Percentiles rank a stretch among this genome's conserved stretches.
These are phyloP conservation scores for Oenanthe sinensis DNA, from an alignment of 129 eudicot species.

Conservation along the genomic window DNA sequence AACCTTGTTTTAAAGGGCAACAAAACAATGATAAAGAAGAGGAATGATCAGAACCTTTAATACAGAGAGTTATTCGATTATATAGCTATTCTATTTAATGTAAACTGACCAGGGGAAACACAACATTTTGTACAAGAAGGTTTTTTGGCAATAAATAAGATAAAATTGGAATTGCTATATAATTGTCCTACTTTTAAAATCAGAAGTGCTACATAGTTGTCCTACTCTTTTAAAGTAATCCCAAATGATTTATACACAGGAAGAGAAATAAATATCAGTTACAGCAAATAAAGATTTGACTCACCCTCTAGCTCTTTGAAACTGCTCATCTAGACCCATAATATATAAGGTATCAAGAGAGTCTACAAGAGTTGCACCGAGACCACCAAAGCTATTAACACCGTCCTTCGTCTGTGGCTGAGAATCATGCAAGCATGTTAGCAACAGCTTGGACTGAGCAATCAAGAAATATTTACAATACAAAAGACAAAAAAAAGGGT, in stretches of 20 bases:
- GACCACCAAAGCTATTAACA: constrained; percentile 99
- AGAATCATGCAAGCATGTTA: constrained; percentile 19
- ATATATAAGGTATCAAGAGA: constrained; percentile 94
- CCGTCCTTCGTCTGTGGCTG: constrained; percentile 98
- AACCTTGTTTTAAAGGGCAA: no score
- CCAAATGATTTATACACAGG: neutral
- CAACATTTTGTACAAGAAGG: no score
- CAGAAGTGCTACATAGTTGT: neutral
- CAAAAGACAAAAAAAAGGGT: neutral
- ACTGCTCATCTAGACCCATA: constrained; percentile 96
- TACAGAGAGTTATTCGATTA: no score
- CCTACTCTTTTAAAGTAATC: neutral
- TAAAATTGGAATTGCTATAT: no score
- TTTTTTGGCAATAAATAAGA: no score
- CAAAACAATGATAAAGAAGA: no score
- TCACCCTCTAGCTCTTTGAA: constrained; percentile 94
- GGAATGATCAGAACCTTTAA: no score
- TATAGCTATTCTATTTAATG: no score
- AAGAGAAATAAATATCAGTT: neutral
- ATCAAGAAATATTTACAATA: neutral
- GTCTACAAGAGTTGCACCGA: constrained; percentile 94
- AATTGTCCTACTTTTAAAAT: no score
- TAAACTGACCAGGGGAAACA: no score
- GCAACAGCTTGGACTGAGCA: neutral
- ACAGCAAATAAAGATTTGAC: constrained; percentile 15